Evolutionary conservation across 1,284 basidiomycete genomes (phyloP).

Genomic region (Porodaedalea pini): DNA sequence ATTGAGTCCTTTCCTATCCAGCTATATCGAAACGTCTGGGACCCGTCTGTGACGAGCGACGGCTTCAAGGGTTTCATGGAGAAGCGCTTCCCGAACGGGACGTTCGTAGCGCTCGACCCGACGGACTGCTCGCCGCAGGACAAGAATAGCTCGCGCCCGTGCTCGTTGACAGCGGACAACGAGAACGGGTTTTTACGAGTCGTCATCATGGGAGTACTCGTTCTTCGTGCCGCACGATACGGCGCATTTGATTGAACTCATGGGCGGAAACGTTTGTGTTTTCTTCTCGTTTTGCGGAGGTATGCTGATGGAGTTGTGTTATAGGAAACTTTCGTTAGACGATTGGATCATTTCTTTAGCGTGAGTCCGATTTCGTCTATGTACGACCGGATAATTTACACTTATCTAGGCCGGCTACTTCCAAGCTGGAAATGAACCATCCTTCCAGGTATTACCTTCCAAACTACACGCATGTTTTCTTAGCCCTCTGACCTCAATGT

Average conservation of each 20-base stretch:
- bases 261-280: constrained; percentile 38
- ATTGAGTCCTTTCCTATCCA: constrained; percentile 25
- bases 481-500: constrained; percentile 32
- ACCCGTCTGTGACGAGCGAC: constrained; percentile 35
- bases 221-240: constrained; percentile 38
- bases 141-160: constrained; percentile 41
- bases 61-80: constrained; percentile 53
- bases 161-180: constrained; percentile 56
- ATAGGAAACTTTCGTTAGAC: constrained; percentile 36
- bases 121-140: constrained; percentile 44
- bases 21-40: constrained; percentile 54
- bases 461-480: background rate
- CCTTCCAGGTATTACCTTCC: constrained; percentile 49
- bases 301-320: background rate
- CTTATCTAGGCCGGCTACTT: constrained; percentile 50
- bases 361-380: constrained; percentile 32
- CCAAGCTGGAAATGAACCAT: constrained; percentile 41
- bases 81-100: constrained; percentile 55
- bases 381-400: constrained; percentile 39
- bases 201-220: constrained; percentile 57
- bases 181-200: constrained; percentile 61
- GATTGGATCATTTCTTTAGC: constrained; percentile 57
- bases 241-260: constrained; percentile 36
- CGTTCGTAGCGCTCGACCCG: constrained; percentile 35
- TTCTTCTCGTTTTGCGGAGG: background rate